Base-by-base conservation (phyloP, 2,329 filamentous ascomycete genomes). In the Xylariaceae sp. region DNA sequence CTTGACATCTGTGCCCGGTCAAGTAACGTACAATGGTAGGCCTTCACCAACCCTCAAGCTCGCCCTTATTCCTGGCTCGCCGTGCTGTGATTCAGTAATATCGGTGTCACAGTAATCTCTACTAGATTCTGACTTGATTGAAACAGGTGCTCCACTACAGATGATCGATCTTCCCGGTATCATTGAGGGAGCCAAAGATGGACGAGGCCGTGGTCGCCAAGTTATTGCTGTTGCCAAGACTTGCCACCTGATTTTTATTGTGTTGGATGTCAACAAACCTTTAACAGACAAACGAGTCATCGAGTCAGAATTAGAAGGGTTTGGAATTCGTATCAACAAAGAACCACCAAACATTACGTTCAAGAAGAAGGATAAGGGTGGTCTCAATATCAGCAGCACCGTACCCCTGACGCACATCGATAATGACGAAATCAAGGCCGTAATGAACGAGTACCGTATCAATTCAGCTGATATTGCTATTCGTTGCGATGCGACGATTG, bases 141-240 rank as follows among this genome's bases (percentile, higher is more conserved):
- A 9, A 49, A 60, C 37, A 83, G 81, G 94, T 57, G 95, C 95
- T 44, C 96, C 96, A 69, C 89, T 99, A 68, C 95, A 99, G 77
- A 98, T 99, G 79, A 91, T 99, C 63, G 95, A 99, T 83, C 82
- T 99, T 71, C 95, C 95, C 1, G 95, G 95, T 86, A 99, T 99
- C 71, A 99, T 99, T 67, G 91, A 98, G 76, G 95, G 95, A 72
- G 95, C 95, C 67, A 98, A 99, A 77, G 95, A 99, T 74, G 95
- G 95, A 64, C 96, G 96, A 73, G 95, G 95, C 79, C 88, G 95
- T 82, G 95, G 95, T 83, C 87, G 94, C 68, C 95, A 99, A 79
- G 95, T 99, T 71, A 99, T 99, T 79, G 95, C 95, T 7, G 95
- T 99, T 45, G 94, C 95, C 58, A 99, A 99, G 82, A 98, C 95